Conservation (phyloP, 805 yeast species). For the Schizosaccharomyces octosporus region DNA sequence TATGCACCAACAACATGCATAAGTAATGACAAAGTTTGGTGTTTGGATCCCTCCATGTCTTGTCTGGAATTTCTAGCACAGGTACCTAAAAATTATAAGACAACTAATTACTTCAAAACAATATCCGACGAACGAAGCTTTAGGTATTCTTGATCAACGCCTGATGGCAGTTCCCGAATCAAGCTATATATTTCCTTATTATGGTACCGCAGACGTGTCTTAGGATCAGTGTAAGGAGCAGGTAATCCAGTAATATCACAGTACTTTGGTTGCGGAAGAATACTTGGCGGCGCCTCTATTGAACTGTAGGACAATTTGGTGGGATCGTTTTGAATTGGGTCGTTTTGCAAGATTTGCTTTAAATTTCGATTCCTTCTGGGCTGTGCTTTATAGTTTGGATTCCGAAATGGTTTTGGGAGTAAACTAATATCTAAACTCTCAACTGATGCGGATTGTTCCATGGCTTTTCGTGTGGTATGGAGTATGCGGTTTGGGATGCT, state of each 20-base stretch:
- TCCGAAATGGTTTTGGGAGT: neutral
- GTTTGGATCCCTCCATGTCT: too few species aligned
- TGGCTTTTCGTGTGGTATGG: neutral
- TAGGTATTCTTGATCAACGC: slow-evolving; percentile 76
- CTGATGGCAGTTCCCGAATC: slow-evolving; percentile 51
- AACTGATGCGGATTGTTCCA: neutral
- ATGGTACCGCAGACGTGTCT: slow-evolving; percentile 43
- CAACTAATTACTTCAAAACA: neutral
- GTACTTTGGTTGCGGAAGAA: slow-evolving; percentile 53
- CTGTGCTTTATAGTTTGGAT: slow-evolving; percentile 1
- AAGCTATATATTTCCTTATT: slow-evolving; percentile 64
- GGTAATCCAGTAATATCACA: slow-evolving; percentile 82
- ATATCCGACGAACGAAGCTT: slow-evolving; percentile 26
- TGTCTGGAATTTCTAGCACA: too few species aligned
- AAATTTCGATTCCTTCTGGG: neutral
- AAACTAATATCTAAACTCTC: neutral
- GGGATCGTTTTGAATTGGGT: slow-evolving; percentile 13
- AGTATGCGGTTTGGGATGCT: too few species aligned
- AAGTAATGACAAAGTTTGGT: too few species aligned
- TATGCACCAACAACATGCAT: too few species aligned
- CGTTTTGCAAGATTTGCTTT: neutral
- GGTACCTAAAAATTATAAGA: neutral
- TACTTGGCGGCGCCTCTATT: slow-evolving; percentile 63
- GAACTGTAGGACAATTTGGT: slow-evolving; percentile 30
- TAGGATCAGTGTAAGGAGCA: slow-evolving; percentile 47